phyloP scores from a whole-genome alignment of 352 stramenopile genomes.

The Phytophthora parvispora region DNA sequence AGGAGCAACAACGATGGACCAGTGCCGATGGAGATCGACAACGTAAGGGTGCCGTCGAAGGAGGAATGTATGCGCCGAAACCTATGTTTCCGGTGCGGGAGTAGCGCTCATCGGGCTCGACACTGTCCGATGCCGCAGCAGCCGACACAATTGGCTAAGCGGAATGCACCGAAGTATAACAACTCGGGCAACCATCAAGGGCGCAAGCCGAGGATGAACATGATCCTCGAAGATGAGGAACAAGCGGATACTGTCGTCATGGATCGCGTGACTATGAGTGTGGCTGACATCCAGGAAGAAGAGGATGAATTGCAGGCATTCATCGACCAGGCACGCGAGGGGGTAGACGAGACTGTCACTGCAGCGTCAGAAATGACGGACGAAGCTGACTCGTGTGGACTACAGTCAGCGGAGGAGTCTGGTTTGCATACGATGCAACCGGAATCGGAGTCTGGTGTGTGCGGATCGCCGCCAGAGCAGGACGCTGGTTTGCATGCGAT shows the following conservation, averaged over 20 bases:
- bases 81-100: slow-evolving; percentile 22
- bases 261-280: slow-evolving; percentile 6
- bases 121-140: slow-evolving; percentile 5
- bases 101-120: not conserved
- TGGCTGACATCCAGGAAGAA: slow-evolving; percentile 7
- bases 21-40: slow-evolving; percentile 20
- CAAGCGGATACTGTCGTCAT: slow-evolving; percentile 2
- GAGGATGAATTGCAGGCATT: slow-evolving; percentile 1
- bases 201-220: slow-evolving; percentile 2
- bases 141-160: slow-evolving; percentile 1
- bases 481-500: not conserved
- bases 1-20: slow-evolving; percentile 4
- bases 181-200: not conserved
- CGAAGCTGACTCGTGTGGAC: not conserved
- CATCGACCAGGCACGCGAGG: not conserved
- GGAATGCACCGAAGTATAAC: not conserved
- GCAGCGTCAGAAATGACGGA: not conserved
- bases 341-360: not conserved
- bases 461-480: slow-evolving; percentile 4
- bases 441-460: not conserved
- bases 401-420: not conserved
- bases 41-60: slow-evolving; percentile 11
- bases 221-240: slow-evolving; percentile 2
- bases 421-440: slow-evolving; percentile 5
- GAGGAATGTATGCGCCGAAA: slow-evolving; percentile 18